These are phyloP conservation scores for Aspergillus bertholletiae DNA, from an alignment of 495 filamentous ascomycete genomes.

Conservation along the genomic window DNA sequence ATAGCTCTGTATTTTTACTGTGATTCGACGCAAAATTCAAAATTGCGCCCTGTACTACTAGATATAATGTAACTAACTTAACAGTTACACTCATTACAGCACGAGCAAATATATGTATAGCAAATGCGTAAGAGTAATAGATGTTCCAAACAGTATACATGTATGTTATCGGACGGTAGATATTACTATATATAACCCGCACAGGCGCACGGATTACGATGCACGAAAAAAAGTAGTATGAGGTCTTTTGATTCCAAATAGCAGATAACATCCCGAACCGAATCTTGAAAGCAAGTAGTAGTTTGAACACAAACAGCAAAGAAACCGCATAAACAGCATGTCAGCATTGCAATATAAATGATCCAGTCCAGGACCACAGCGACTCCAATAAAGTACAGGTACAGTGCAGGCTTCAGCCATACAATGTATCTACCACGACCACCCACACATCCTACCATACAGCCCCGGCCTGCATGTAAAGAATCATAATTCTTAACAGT, in stretches of 20 bases:
- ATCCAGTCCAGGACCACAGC: conserved; percentile 16
- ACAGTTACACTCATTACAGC: neutral
- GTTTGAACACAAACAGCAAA: conserved; percentile 1
- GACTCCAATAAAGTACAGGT: conserved; percentile 28
- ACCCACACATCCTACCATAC: conserved; percentile 2
- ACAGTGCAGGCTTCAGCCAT: conserved; percentile 16
- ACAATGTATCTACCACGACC: conserved; percentile 23
- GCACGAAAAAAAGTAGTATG: neutral
- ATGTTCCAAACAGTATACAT: no score
- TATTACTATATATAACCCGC: neutral
- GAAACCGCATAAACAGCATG: conserved; percentile 9
- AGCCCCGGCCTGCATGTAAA: neutral
- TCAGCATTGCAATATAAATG: conserved; percentile 18
- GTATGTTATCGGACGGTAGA: no score
- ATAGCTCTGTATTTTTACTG: neutral
- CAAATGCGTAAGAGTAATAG: no score
- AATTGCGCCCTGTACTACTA: neutral
- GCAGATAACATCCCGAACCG: conserved; percentile 3
- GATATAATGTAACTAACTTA: neutral
- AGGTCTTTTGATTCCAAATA: neutral
- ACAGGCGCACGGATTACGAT: neutral
- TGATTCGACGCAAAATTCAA: neutral
- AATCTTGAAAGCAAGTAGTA: conserved; percentile 3
- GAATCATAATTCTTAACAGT: neutral
- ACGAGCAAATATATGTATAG: no score